Evolutionary conservation across 192 early-diverging fungal genomes (phyloP).

Genomic region (Podila epicladia): DNA sequence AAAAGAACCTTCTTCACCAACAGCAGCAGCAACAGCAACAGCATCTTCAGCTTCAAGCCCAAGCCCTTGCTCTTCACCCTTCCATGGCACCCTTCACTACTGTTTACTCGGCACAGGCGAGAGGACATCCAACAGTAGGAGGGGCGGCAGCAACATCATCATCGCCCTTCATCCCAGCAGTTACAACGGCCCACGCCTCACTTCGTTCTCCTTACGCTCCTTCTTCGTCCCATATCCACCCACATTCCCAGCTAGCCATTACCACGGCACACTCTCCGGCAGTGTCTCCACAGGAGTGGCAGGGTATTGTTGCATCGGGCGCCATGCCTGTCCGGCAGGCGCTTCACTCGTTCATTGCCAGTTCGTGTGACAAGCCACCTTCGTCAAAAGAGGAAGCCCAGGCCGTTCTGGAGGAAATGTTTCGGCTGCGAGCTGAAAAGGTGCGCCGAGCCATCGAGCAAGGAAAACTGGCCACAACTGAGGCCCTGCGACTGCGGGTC

Average conservation of each 20-base stretch:
- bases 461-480: slow-evolving; percentile 32
- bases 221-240: no score
- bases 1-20: slow-evolving; percentile 6
- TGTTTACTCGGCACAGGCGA: no score
- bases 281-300: slow-evolving; percentile 19
- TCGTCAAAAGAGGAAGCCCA: slow-evolving; percentile 42
- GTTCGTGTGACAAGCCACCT: slow-evolving; percentile 42
- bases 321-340: slow-evolving; percentile 43
- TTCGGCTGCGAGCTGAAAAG: slow-evolving; percentile 39
- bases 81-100: background rate
- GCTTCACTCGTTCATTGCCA: slow-evolving; percentile 34
- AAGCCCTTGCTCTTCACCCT: no score
- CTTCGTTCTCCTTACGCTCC: no score
- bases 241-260: no score
- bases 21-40: slow-evolving; percentile 21
- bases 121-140: background rate
- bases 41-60: no score
- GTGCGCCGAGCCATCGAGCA: slow-evolving; percentile 44
- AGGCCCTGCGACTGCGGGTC: slow-evolving; percentile 33
- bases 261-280: no score
- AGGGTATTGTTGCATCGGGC: slow-evolving; percentile 14
- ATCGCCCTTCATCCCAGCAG: no score
- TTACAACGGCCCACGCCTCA: no score
- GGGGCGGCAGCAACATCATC: background rate
- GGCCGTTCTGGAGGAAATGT: slow-evolving; percentile 36